A percentile compares a stretch with the other conserved stretches of the same genome.
Conservation (phyloP, 2,329 filamentous ascomycete genomes). For the Aspergillus sergii region DNA sequence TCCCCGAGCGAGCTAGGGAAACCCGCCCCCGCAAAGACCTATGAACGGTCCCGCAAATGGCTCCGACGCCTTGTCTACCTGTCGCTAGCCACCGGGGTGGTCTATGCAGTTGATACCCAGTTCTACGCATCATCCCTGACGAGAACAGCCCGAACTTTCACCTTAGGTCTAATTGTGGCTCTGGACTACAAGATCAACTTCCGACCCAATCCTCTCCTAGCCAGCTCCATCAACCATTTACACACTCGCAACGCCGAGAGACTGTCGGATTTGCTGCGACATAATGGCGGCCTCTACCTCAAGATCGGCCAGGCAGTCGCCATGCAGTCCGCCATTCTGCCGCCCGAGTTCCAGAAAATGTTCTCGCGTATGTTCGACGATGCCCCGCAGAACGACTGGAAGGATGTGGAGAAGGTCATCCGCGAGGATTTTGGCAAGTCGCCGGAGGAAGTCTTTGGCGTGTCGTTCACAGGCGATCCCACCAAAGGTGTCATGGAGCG, state of each 20-base stretch:
- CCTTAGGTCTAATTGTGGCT: constrained; percentile 75
- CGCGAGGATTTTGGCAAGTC: constrained; percentile 82
- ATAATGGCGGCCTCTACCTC: constrained; percentile 90
- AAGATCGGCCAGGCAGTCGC: constrained; percentile 98
- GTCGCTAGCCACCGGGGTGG: constrained; percentile 59
- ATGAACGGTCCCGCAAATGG: constrained; percentile 72
- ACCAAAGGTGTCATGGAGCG: constrained; percentile 69
- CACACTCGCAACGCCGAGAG: constrained; percentile 83
- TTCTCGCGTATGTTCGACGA: constrained; percentile 97
- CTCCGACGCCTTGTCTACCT: constrained; percentile 70
- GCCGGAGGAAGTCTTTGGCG: constrained; percentile 88
- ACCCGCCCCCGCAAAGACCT: constrained; percentile 70
- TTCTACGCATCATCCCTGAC: constrained; percentile 78
- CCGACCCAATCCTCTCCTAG: constrained; percentile 72
- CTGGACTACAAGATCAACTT: constrained; percentile 98
- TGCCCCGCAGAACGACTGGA: constrained; percentile 89
- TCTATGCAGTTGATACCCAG: constrained; percentile 71
- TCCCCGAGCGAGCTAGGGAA: constrained; percentile 77
- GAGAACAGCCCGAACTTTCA: constrained; percentile 80
- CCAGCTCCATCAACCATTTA: constrained; percentile 72
- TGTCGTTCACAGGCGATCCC: constrained; percentile 73
- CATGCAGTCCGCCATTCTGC: constrained; percentile 94
- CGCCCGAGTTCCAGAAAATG: constrained; percentile 94
- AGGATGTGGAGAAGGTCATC: constrained; percentile 81
- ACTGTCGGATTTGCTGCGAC: constrained; percentile 76